Conservation (phyloP, 2,329 filamentous ascomycete genomes). For the Bipolaris sorokiniana region DNA sequence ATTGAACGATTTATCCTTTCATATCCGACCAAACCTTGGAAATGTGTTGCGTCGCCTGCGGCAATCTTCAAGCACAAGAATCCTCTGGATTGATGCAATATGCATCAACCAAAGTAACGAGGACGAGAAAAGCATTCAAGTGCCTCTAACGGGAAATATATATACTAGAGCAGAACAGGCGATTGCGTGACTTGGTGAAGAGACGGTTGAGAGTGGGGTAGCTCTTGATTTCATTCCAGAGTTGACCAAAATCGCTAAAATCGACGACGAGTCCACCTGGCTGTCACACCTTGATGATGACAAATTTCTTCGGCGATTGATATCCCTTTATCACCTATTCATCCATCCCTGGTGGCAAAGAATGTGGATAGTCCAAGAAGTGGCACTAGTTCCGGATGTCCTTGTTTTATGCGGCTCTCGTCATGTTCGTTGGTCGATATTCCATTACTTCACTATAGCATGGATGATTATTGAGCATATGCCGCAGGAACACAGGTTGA, state of each 20-base stretch:
- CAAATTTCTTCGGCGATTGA: background rate
- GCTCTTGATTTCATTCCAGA: background rate
- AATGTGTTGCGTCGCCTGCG: conserved; percentile 2
- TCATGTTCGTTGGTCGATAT: background rate
- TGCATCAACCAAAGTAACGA: conserved; percentile 1
- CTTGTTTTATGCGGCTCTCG: background rate
- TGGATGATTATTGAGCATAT: background rate
- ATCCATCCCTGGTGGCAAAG: background rate
- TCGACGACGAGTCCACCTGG: background rate
- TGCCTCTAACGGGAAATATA: background rate
- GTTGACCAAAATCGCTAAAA: background rate
- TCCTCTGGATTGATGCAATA: background rate
- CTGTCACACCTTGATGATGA: background rate
- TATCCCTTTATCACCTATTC: background rate
- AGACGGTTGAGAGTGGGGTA: background rate
- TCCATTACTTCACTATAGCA: background rate
- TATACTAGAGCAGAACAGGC: background rate
- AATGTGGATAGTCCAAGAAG: background rate
- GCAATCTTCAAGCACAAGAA: background rate
- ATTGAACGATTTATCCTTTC: conserved; percentile 7
- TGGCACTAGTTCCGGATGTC: background rate
- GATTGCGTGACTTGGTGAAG: background rate
- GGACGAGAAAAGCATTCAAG: background rate
- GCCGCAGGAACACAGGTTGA: background rate
- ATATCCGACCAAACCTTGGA: conserved; percentile 9